Evolutionary conservation across 495 filamentous ascomycete genomes (phyloP), one percentile per base, ranked within the genome.

Genomic region (Trichoderma asperelloides): DNA sequence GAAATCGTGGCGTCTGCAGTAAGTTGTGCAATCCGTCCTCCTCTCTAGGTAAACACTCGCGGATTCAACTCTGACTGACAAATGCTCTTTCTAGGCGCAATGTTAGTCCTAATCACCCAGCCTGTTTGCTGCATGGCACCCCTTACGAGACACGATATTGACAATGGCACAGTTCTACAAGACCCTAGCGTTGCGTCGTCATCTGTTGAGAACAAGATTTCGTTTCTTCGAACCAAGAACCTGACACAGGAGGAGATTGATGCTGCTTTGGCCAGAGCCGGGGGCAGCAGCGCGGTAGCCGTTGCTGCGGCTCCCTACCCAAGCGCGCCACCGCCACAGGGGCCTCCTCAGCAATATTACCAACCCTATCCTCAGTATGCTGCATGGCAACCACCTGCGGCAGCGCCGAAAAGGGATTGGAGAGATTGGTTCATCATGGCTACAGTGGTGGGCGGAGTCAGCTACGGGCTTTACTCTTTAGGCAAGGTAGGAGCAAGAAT

Each of bases 361-460:
- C 87, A 86, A 16, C 77, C 73, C n/a, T 78, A 78, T 71, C 81
- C 81, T 63, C 87, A 86, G 74, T 96, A 92, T 79, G 80, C 77
- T 79, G 80, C 77, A 70, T 83, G 81, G 81, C 79, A 77, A 68
- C 78, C 76, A 75, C 89, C 88, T 67, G 86, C 86, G 65, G 83
- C 87, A 21, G 87, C 88, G 64, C 91, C 95, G 8, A 88, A 86
- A 71, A 85, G 95, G 69, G 95, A 99, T 75, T 99, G 95, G 95
- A 85, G 95, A 62, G 95, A 99, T 72, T 97, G 91, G 90, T 99
- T 97, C 74, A 96, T 97, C 70, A 92, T 96, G 91, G 93, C 93
- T 11, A 97, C 93, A 0, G 89, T 96, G 11, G 88, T 94, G 69
- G 89, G 90, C 51, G 91, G 92, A 47, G 87, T 96, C 4, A 83